These are phyloP conservation scores for Dendrostoma leiphaemia DNA, from an alignment of 2,329 filamentous ascomycete genomes.

Conservation along the genomic window DNA sequence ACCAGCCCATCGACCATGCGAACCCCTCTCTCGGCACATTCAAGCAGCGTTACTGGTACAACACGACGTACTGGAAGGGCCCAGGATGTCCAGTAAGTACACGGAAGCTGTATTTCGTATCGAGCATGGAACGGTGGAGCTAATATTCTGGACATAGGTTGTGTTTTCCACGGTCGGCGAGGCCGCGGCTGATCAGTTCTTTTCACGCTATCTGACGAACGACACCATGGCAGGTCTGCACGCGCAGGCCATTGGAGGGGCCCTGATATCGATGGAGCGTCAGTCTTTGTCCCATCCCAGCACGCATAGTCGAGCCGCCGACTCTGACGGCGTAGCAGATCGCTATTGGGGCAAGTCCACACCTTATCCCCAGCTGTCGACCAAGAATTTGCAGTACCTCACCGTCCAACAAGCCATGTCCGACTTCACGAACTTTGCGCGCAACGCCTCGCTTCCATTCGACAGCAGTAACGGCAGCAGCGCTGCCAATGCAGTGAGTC, in stretches of 20 bases:
- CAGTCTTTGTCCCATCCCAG: not conserved
- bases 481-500: constrained; percentile 35
- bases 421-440: constrained; percentile 49
- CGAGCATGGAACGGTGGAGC: no score
- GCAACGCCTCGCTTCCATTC: constrained; percentile 37
- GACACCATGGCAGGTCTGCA: constrained; percentile 27
- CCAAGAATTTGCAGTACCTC: constrained; percentile 45
- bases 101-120: not conserved
- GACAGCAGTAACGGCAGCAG: constrained; percentile 27
- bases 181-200: not conserved
- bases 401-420: constrained; percentile 51
- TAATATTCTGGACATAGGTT: not conserved
- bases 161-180: not conserved
- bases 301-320: not conserved
- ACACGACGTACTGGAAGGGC: constrained; percentile 21
- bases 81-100: constrained; percentile 20
- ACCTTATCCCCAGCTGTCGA: constrained; percentile 44
- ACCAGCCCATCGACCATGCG: constrained; percentile 23
- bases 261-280: constrained; percentile 50
- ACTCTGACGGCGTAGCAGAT: constrained; percentile 21
- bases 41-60: constrained; percentile 24
- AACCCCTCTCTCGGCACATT: constrained; percentile 20
- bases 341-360: constrained; percentile 48
- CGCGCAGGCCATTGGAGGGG: constrained; percentile 42
- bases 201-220: constrained; percentile 29